Base-by-base conservation (phyloP, 768 basidiomycete genomes). In the Tephrocybe sp. region DNA sequence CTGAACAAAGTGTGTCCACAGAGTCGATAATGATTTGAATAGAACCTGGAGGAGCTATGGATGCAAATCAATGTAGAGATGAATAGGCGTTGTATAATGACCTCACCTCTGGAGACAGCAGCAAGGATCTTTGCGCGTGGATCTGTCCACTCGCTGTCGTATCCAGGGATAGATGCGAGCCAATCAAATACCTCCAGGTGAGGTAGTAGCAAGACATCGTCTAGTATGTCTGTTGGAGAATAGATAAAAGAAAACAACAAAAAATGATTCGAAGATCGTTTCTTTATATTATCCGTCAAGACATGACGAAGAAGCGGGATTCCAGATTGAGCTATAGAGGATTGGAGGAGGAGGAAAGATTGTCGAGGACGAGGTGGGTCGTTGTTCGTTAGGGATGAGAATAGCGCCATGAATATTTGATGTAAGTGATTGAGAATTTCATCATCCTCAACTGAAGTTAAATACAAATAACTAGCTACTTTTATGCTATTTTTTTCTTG, bases 21-120 rank as follows among this genome's bases (percentile, higher is more conserved):
- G 88, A 88, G 64, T 93, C 92, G 32, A 93, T 73, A 45, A 87
- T 64, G 19, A 90, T 77, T 54, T 74, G 78, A 23, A 88, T 51
- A n/a, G 84, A 72, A 26, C 75, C 73, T 26, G 71, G 35, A 26
- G 73, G 58, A 40, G 66, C 78, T 78, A 62, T 45, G 41, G 60
- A 48, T 13, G 33, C 16, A 31, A 39, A 3, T 19, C 11, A 23
- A 45, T 54, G 35, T 51, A 42, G 47, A 56, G 44, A 45, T 50
- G 40, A 50, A 36, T 23, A 46, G 58, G 45, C 60, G 56, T 34
- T 33, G 33, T 26, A 43, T 14, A 7, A 38, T 43, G 45, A 23
- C 56, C 60, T 33, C 49, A 75, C 76, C 68, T 62, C 71, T 69
- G 59, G 73, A 67, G 14, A 82, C 65, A 23, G 70, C 63, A 3